Evolutionary conservation across 331 rosid species (phyloP).

Genomic region (Cydonia oblonga): DNA sequence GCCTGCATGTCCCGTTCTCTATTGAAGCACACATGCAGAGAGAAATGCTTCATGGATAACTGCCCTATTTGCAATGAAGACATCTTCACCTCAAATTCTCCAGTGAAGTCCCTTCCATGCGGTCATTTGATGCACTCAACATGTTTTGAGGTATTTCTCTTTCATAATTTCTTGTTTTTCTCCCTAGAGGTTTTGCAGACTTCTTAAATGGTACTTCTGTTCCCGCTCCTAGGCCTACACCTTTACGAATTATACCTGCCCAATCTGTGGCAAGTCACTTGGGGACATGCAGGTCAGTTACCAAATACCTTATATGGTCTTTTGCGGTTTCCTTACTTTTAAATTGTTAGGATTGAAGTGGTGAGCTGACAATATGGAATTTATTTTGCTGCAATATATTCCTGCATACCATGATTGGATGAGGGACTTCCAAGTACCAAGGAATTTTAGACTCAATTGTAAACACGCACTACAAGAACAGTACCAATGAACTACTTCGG

Average conservation of each 20-base stretch:
- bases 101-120: conserved; percentile 71
- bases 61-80: conserved; percentile 95
- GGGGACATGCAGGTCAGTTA: conserved; percentile 93
- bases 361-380: background rate
- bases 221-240: conserved; percentile 65
- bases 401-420: background rate
- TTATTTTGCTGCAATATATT: background rate
- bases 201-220: conserved; percentile 15
- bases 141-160: conserved; percentile 66
- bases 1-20: conserved; percentile 84
- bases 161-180: background rate
- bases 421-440: background rate
- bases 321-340: background rate
- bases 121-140: conserved; percentile 93
- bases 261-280: conserved; percentile 85
- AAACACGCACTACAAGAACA: background rate
- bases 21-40: conserved; percentile 63
- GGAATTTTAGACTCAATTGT: background rate
- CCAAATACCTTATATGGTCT: background rate
- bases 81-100: conserved; percentile 69
- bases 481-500: background rate
- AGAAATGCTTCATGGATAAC: conserved; percentile 71
- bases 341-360: background rate
- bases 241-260: conserved; percentile 64
- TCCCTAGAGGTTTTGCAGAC: conserved; percentile 1